A percentile compares a stretch with the other conserved stretches of the same genome.
Conservation (phyloP, 805 yeast species). For the Jamesozyma rosinii region DNA sequence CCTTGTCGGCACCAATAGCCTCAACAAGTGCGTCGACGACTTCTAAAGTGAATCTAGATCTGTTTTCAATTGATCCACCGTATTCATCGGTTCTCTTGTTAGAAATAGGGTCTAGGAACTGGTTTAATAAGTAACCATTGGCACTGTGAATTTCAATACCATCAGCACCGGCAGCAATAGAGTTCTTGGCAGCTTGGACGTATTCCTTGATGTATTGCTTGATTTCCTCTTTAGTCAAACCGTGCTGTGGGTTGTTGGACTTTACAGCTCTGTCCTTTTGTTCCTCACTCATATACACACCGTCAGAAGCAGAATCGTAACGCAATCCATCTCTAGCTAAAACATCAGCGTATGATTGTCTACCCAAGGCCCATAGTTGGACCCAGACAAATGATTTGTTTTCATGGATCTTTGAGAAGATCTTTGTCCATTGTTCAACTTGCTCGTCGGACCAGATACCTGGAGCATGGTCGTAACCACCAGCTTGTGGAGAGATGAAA, state of each 20-base stretch:
- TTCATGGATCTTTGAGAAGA: conserved; percentile 42
- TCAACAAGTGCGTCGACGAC: conserved; percentile 41
- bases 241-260: conserved; percentile 27
- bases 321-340: conserved; percentile 32
- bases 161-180: conserved; percentile 36
- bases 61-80: conserved; percentile 45
- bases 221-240: conserved; percentile 29
- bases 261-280: conserved; percentile 28
- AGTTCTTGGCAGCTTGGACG: conserved; percentile 36
- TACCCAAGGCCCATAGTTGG: conserved; percentile 46
- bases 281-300: conserved; percentile 29
- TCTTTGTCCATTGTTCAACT: conserved; percentile 39
- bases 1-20: conserved; percentile 43
- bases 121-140: conserved; percentile 51
- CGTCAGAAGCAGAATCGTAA: conserved; percentile 35
- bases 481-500: conserved; percentile 33
- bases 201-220: conserved; percentile 35
- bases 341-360: conserved; percentile 33
- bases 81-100: conserved; percentile 43
- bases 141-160: conserved; percentile 61
- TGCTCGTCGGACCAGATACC: conserved; percentile 43
- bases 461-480: conserved; percentile 38
- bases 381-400: conserved; percentile 38
- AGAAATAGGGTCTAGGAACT: conserved; percentile 41
- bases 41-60: conserved; percentile 38